Percentiles rank a stretch among this genome's conserved stretches.
phyloP scores from a whole-genome alignment of 495 filamentous ascomycete species.

The Penicillium soppii region DNA sequence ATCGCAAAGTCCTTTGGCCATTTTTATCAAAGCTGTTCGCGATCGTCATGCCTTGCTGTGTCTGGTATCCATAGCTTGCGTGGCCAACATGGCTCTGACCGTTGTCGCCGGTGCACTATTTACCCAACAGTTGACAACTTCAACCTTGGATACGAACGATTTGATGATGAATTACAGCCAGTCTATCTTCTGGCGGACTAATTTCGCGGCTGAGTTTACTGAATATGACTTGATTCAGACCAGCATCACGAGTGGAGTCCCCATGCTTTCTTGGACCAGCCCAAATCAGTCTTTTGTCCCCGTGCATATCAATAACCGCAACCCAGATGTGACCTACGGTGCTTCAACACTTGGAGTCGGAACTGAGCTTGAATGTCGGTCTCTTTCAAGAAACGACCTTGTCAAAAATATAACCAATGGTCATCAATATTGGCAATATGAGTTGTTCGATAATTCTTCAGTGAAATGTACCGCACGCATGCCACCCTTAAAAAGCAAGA shows the following conservation, averaged over 20 bases:
- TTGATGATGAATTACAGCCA: slow-evolving; percentile 36
- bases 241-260: slow-evolving; percentile 39
- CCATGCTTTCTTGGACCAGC: slow-evolving; percentile 39
- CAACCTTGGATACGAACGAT: slow-evolving; percentile 23
- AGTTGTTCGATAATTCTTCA: slow-evolving; percentile 22
- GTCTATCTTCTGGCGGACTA: slow-evolving; percentile 30
- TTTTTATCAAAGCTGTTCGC: slow-evolving; percentile 33
- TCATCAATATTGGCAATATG: slow-evolving; percentile 31
- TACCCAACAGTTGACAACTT: slow-evolving; percentile 33
- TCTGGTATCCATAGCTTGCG: slow-evolving; percentile 35
- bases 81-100: slow-evolving; percentile 35
- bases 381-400: slow-evolving; percentile 20
- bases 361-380: slow-evolving; percentile 26
- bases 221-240: slow-evolving; percentile 44
- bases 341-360: slow-evolving; percentile 37
- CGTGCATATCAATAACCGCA: slow-evolving; percentile 21
- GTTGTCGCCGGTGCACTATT: slow-evolving; percentile 41
- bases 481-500: slow-evolving; percentile 20
- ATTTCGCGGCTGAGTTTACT: slow-evolving; percentile 40
- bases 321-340: slow-evolving; percentile 28
- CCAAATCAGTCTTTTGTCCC: slow-evolving; percentile 38
- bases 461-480: slow-evolving; percentile 31
- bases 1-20: slow-evolving; percentile 35
- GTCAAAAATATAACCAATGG: slow-evolving; percentile 10
- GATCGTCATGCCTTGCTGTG: slow-evolving; percentile 32